phyloP scores from a whole-genome alignment of 495 filamentous ascomycete genomes.

The Lophiostoma macrostomum region DNA sequence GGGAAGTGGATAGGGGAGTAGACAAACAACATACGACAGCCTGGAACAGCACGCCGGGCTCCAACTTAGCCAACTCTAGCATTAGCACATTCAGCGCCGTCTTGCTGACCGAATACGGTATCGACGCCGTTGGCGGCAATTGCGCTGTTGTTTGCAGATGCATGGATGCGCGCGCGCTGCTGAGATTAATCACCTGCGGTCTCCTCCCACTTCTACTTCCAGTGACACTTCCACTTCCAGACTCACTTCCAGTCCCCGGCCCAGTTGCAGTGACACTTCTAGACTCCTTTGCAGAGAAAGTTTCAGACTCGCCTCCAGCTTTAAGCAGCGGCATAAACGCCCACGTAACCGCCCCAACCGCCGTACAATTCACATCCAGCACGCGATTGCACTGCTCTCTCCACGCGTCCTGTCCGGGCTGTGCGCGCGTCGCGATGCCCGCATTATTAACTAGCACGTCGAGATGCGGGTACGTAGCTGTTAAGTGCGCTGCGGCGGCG shows the following conservation, averaged over 20 bases:
- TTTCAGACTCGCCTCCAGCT: no score
- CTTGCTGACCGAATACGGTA: constrained; percentile 2
- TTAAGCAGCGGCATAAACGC: constrained; percentile 11
- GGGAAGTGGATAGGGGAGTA: no score
- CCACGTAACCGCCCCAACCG: background rate
- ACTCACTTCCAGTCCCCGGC: no score
- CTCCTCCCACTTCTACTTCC: no score
- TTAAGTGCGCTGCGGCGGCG: background rate
- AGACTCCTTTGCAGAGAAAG: background rate
- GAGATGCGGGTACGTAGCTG: background rate
- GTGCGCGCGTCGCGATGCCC: background rate
- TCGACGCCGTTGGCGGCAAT: constrained; percentile 9
- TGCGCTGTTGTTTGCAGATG: background rate
- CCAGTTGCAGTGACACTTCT: no score
- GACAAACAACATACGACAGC: no score
- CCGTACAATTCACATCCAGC: constrained; percentile 10
- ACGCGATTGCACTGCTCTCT: constrained; percentile 5
- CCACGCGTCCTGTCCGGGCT: background rate
- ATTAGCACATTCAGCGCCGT: constrained; percentile 10
- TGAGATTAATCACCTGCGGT: constrained; percentile 13
- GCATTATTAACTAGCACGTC: constrained; percentile 20
- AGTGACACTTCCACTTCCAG: no score
- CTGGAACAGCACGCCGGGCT: constrained; percentile 8
- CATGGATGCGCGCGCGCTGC: constrained; percentile 7
- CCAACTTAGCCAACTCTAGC: constrained; percentile 8